Percentiles rank a stretch among this genome's conserved stretches.
These are phyloP conservation scores for Cystobasidium onofrii DNA, from an alignment of 768 basidiomycete species.

Conservation along the genomic window DNA sequence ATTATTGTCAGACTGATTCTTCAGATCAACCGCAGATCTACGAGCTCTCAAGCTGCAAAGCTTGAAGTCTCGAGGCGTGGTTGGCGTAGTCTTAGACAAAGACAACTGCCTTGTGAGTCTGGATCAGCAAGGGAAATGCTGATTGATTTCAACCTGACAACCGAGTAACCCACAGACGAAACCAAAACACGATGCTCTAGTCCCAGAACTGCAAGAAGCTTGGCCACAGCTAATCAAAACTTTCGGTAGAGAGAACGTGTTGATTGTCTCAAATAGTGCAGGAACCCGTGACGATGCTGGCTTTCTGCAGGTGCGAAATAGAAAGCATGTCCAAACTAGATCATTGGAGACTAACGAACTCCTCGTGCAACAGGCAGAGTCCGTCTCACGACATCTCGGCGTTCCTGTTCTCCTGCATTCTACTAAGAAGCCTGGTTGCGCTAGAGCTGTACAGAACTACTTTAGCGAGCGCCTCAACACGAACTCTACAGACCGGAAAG, in stretches of 20 bases:
- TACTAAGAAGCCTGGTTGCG: slow-evolving; percentile 73
- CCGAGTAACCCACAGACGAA: slow-evolving; percentile 57
- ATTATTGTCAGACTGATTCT: background rate
- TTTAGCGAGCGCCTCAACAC: slow-evolving; percentile 48
- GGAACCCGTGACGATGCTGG: slow-evolving; percentile 65
- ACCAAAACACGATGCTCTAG: slow-evolving; percentile 65
- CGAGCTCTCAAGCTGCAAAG: slow-evolving; percentile 70
- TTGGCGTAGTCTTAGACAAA: slow-evolving; percentile 91
- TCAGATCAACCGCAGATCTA: slow-evolving; percentile 47
- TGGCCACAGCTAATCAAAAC: slow-evolving; percentile 65
- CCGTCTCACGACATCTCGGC: slow-evolving; percentile 64
- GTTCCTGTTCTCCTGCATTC: slow-evolving; percentile 75
- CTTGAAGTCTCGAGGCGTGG: slow-evolving; percentile 66
- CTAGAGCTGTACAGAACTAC: slow-evolving; percentile 61
- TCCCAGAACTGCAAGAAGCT: slow-evolving; percentile 67
- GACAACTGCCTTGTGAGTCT: slow-evolving; percentile 80
- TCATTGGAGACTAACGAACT: no score
- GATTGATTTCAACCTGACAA: no score
- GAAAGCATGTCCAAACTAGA: background rate
- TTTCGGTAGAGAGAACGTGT: slow-evolving; percentile 69
- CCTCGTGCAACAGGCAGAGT: slow-evolving; percentile 64
- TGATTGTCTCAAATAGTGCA: slow-evolving; percentile 91
- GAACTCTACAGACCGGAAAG: background rate
- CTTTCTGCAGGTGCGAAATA: slow-evolving; percentile 60
- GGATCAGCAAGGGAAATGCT: no score